Base-by-base conservation (phyloP, 768 basidiomycete species). In the Tephrocybe sp. region DNA sequence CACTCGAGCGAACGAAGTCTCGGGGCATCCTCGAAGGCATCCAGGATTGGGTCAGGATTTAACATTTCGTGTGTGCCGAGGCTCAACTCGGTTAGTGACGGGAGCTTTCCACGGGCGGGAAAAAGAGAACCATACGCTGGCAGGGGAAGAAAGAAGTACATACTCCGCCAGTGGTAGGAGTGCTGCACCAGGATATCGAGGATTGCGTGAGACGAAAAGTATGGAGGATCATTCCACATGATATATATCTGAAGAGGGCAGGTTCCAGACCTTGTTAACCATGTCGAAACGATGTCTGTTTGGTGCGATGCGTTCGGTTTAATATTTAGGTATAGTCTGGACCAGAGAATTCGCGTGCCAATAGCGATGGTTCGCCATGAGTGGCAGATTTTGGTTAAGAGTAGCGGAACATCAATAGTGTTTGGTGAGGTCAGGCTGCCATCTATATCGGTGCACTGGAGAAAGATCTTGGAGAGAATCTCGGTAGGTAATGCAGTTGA, bases 381-480 rank as follows among this genome's bases (percentile, higher is more conserved):
- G 34, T 61, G 63, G 57, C 73, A 75, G 49, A 73, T 67, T 41
- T 66, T 64, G 5, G 70, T 68, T 18, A 75, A 61, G 28, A 71
- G 65, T 24, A 75, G 67, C 15, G 73, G 73, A 25, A 65, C 61
- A 24, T 63, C 49, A 50, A 73, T 71, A 9, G 73, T 72, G 51
- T 71, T 69, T 31, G 54, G 49, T 11, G 39, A 51, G 54, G 68
- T 69, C 56, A 73, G 61, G 41, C 54, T 60, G 26, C 67, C 67
- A 15, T 57, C 52, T 48, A 56, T 52, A 48, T 68, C 66, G 21
- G 67, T 63, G 54, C 69, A 69, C 32, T 69, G 64, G n/a, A 73
- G 61, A 52, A 74, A 74, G 49, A 74, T 71, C 52, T 71, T 69
- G 19, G 73, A 74, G 19, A 74, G 54, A 21, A 73, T 62, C 60